Evolutionary conservation across 2,329 filamentous ascomycete species (phyloP).

Genomic region (Tolypocladium ophioglossoides): DNA sequence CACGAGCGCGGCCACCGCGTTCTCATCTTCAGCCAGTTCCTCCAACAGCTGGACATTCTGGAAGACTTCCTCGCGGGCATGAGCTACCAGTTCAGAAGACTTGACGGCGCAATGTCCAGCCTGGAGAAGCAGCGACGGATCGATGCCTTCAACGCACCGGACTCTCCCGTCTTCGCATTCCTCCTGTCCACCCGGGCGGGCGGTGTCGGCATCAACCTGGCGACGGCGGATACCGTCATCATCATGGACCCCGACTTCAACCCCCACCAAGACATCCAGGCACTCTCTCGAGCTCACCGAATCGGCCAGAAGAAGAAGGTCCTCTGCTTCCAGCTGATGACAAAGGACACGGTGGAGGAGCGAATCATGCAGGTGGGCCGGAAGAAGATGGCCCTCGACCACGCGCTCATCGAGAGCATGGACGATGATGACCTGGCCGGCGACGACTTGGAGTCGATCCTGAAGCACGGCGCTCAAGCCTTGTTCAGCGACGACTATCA

Average conservation of each 20-base stretch:
- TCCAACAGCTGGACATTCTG: slow-evolving; percentile 76
- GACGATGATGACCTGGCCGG: slow-evolving; percentile 70
- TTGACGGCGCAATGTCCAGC: slow-evolving; percentile 75
- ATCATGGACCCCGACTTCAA: slow-evolving; percentile 97
- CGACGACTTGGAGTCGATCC: slow-evolving; percentile 74
- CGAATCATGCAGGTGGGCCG: slow-evolving; percentile 93
- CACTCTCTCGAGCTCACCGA: slow-evolving; percentile 84
- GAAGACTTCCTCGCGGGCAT: slow-evolving; percentile 84
- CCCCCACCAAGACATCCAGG: slow-evolving; percentile 94
- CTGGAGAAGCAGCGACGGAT: slow-evolving; percentile 91
- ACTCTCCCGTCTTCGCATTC: slow-evolving; percentile 80
- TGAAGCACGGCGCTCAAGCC: slow-evolving; percentile 78
- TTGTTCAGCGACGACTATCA: slow-evolving; percentile 68
- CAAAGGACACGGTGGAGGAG: slow-evolving; percentile 79
- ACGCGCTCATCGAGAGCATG: slow-evolving; percentile 88
- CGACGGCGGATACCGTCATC: slow-evolving; percentile 94
- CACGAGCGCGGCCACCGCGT: slow-evolving; percentile 80
- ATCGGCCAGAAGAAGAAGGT: slow-evolving; percentile 97
- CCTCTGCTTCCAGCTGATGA: slow-evolving; percentile 89
- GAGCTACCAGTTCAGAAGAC: slow-evolving; percentile 61
- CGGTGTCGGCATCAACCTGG: slow-evolving; percentile 94
- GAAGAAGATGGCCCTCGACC: slow-evolving; percentile 92
- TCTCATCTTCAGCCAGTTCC: slow-evolving; percentile 90
- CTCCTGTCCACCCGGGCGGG: slow-evolving; percentile 88
- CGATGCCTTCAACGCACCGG: slow-evolving; percentile 80